Evolutionary conservation across 139 green algal species (phyloP).

Genomic region (Mychonastes homosphaera): DNA sequence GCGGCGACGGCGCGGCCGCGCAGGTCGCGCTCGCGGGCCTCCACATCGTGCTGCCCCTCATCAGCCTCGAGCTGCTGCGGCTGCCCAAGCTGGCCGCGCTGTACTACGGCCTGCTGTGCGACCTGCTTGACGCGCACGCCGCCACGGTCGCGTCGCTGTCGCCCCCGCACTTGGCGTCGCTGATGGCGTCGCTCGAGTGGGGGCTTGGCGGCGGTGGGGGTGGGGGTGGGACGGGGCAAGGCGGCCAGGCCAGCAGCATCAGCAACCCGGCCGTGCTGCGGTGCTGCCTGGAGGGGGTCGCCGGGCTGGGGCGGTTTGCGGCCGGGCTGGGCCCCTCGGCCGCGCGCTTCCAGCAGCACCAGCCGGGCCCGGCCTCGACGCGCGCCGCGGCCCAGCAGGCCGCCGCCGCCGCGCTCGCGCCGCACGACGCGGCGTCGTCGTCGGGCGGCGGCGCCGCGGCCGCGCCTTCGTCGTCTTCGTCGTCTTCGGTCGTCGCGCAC

Average conservation of each 20-base stretch:
- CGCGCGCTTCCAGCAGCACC: no score
- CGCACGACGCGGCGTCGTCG: slow-evolving; percentile 31
- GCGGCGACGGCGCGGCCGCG: background rate
- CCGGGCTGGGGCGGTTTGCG: slow-evolving; percentile 36
- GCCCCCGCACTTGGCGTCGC: slow-evolving; percentile 23
- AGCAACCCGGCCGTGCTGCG: slow-evolving; percentile 32
- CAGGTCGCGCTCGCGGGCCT: slow-evolving; percentile 63
- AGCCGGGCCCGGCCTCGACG: no score
- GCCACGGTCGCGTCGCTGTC: slow-evolving; percentile 45
- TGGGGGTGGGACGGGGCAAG: background rate
- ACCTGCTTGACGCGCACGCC: slow-evolving; percentile 71
- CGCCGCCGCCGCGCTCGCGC: slow-evolving; percentile 25
- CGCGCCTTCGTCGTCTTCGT: no score
- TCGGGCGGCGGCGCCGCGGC: slow-evolving; percentile 16
- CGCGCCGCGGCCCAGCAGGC: slow-evolving; percentile 5
- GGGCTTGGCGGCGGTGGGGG: slow-evolving; percentile 29
- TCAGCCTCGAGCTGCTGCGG: slow-evolving; percentile 61
- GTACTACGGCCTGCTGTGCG: slow-evolving; percentile 67
- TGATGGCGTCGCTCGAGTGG: slow-evolving; percentile 51
- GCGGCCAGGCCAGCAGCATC: slow-evolving; percentile 15
- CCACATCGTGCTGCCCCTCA: slow-evolving; percentile 64
- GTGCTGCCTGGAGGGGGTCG: slow-evolving; percentile 29
- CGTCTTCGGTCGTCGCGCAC: slow-evolving; percentile 25
- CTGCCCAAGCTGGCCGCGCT: slow-evolving; percentile 65
- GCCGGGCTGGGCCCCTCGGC: no score